Evolutionary conservation across 2,329 filamentous ascomycete species (phyloP).

Genomic region (Aspergillus eucalypticola): DNA sequence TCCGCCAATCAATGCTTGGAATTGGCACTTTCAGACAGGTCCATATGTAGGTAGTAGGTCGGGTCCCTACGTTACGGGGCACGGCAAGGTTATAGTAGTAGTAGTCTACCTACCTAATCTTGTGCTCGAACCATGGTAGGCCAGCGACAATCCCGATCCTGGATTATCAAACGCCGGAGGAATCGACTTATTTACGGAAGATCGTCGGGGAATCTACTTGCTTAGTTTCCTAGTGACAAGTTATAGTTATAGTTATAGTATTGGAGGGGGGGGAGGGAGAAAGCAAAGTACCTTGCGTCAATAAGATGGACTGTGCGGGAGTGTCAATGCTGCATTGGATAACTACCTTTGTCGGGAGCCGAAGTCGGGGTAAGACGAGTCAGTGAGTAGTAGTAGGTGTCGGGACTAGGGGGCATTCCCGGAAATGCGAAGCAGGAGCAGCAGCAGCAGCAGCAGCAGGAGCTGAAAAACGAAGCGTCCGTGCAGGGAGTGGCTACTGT

Average conservation of each 20-base stretch:
- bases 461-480: background rate
- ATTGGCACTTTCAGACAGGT: too few species aligned
- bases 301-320: background rate
- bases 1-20: background rate
- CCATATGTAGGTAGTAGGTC: too few species aligned
- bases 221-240: background rate
- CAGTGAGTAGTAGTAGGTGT: too few species aligned
- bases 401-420: background rate
- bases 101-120: too few species aligned
- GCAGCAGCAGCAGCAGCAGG: too few species aligned
- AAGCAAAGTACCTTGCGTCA: conserved; percentile 1
- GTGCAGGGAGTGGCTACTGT: background rate
- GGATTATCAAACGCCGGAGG: background rate
- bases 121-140: background rate
- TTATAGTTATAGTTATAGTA: too few species aligned
- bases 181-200: conserved; percentile 8
- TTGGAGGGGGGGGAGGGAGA: too few species aligned
- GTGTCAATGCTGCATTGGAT: background rate
- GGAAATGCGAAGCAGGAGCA: background rate
- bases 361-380: too few species aligned
- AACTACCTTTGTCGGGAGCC: background rate
- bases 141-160: conserved; percentile 1
- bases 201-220: conserved; percentile 3
- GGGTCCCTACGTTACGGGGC: background rate
- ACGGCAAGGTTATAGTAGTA: too few species aligned